These are phyloP conservation scores for Dothistroma pini DNA, from an alignment of 2,329 filamentous ascomycete genomes.

Conservation along the genomic window DNA sequence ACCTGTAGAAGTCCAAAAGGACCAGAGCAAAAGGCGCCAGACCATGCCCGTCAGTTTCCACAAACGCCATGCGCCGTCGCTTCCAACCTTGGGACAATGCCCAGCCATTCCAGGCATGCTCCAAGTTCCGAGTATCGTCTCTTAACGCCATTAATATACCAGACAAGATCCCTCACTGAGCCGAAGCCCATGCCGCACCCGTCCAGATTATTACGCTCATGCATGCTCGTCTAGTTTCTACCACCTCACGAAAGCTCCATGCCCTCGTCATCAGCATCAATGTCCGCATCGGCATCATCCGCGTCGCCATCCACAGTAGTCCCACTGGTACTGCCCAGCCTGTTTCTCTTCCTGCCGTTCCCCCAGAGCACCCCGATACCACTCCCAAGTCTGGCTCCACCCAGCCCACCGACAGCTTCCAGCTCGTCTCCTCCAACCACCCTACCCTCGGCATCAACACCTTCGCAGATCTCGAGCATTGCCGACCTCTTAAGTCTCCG, in stretches of 20 bases:
- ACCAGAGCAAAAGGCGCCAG: background rate
- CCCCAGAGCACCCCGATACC: constrained; percentile 33
- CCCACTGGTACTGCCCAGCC: constrained; percentile 41
- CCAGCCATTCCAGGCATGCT: background rate
- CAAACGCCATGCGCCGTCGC: background rate
- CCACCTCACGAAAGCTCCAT: constrained; percentile 29
- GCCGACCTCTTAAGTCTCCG: constrained; percentile 72
- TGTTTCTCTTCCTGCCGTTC: constrained; percentile 43
- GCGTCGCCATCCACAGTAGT: constrained; percentile 43
- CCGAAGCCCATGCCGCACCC: background rate
- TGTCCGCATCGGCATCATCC: constrained; percentile 31
- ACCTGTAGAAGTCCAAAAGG: background rate
- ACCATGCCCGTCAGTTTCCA: background rate
- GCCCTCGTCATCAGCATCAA: constrained; percentile 31
- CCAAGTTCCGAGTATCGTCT: background rate
- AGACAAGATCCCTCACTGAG: background rate
- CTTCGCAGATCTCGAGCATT: constrained; percentile 86
- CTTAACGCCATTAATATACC: background rate
- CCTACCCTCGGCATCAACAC: constrained; percentile 88
- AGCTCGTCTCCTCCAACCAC: constrained; percentile 86
- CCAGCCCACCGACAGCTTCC: constrained; percentile 55
- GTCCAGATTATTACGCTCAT: background rate
- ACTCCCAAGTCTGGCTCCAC: constrained; percentile 46
- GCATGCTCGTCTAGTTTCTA: background rate
- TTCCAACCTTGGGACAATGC: background rate